A percentile compares a stretch with the other conserved stretches of the same genome.
phyloP scores from a whole-genome alignment of 2,329 filamentous ascomycete species.

The Tothia fuscella region DNA sequence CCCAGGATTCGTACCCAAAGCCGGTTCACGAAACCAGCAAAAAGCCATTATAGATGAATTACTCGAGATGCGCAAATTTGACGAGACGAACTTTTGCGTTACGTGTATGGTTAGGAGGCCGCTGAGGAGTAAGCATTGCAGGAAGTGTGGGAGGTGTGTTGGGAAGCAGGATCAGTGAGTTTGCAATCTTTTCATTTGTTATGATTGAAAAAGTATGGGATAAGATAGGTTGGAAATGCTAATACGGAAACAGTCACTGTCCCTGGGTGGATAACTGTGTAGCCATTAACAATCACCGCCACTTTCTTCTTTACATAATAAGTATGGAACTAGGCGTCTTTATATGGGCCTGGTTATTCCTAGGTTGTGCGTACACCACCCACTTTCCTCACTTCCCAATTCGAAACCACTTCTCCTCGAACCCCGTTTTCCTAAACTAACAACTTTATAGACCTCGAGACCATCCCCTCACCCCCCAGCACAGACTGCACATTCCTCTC shows the following conservation, averaged over 20 bases:
- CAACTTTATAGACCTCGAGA: constrained; percentile 45
- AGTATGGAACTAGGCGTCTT: constrained; percentile 65
- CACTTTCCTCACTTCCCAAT: too few relatives aligned
- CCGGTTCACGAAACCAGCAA: constrained; percentile 79
- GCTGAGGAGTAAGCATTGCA: constrained; percentile 90
- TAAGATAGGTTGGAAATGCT: not conserved
- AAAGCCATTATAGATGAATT: constrained; percentile 82
- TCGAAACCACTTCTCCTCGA: not conserved
- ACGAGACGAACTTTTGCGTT: constrained; percentile 88
- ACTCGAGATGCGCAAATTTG: constrained; percentile 74
- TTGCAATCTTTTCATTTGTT: constrained; percentile 14
- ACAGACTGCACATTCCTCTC: constrained; percentile 61
- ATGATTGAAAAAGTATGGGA: not conserved
- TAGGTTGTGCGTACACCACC: constrained; percentile 48
- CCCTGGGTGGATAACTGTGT: constrained; percentile 98
- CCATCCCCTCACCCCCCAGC: constrained; percentile 38
- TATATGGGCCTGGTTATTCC: constrained; percentile 57
- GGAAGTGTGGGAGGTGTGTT: constrained; percentile 79
- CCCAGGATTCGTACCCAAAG: constrained; percentile 85
- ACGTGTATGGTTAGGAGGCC: constrained; percentile 90
- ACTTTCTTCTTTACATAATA: constrained; percentile 86
- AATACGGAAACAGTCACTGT: constrained; percentile 57
- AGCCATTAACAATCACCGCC: constrained; percentile 87
- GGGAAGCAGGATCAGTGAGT: constrained; percentile 95
- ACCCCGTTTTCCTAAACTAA: constrained; percentile 16